Conservation (phyloP, 1,139 yeast species). For the Hyphopichia pseudoburtonii region DNA sequence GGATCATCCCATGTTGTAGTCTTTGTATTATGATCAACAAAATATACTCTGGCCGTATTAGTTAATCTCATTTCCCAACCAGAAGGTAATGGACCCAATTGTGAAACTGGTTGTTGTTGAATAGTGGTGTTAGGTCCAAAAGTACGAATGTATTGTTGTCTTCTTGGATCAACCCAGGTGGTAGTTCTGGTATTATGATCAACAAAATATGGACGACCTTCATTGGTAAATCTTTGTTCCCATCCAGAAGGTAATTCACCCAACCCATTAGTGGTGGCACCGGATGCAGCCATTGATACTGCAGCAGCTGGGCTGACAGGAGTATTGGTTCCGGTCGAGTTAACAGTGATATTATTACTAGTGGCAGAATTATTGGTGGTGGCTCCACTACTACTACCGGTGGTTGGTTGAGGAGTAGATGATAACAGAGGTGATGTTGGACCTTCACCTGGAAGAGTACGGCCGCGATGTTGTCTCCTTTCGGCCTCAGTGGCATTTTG, state of each 20-base stretch:
- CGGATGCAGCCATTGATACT: conserved; percentile 79
- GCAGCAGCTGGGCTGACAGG: conserved; percentile 70
- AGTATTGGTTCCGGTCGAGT: conserved; percentile 44
- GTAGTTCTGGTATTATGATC: conserved; percentile 98
- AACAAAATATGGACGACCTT: conserved; percentile 96
- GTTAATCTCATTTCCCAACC: conserved; percentile 99
- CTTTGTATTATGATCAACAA: conserved; percentile 97
- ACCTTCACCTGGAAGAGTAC: conserved; percentile 83
- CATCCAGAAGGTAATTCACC: conserved; percentile 98
- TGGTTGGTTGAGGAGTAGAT: conserved; percentile 19
- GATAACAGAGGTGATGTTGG: conserved; percentile 37
- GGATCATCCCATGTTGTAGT: conserved; percentile 99
- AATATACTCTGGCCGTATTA: conserved; percentile 95
- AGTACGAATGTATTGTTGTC: conserved; percentile 96
- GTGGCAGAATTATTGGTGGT: conserved; percentile 28
- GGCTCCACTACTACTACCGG: conserved; percentile 8
- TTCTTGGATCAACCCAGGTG: conserved; percentile 99
- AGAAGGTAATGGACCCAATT: conserved; percentile 94
- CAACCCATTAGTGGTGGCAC: conserved; percentile 91
- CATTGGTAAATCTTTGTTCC: conserved; percentile 98
- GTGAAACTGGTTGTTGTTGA: conserved; percentile 98
- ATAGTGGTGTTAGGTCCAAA: conserved; percentile 88
- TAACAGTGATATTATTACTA: conserved; percentile 46
- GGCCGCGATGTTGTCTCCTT: conserved; percentile 85
- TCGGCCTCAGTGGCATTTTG: conserved; percentile 76